Conservation (phyloP, 164 flowering plant species). For the Stephania cephalantha region DNA sequence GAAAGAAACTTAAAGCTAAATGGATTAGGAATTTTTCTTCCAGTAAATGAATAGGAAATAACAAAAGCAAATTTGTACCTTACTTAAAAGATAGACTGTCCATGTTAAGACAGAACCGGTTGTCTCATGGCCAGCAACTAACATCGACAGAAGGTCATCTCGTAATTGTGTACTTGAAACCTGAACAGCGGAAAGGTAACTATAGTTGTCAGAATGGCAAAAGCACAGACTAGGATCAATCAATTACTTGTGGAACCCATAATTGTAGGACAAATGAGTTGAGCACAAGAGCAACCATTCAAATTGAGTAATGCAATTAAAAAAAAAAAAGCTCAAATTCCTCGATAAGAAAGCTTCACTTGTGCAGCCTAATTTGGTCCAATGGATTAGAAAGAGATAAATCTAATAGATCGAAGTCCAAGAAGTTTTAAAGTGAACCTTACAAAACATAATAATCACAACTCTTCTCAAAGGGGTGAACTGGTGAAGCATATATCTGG, state of each 20-base stretch:
- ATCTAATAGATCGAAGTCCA: not conserved
- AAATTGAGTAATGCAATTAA: not conserved
- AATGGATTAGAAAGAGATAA: not conserved
- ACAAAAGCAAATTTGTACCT: conserved; percentile 41
- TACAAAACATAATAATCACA: not conserved
- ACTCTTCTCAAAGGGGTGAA: not conserved
- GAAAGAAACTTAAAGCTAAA: not conserved
- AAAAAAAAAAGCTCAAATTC: not conserved
- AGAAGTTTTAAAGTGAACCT: not conserved
- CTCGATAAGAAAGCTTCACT: not conserved
- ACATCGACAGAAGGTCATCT: conserved; percentile 92
- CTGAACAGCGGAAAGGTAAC: conserved; percentile 24
- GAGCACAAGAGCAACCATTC: not conserved
- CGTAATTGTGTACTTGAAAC: conserved; percentile 82
- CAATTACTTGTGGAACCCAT: not conserved
- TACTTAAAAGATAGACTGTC: conserved; percentile 87
- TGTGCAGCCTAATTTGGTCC: not conserved
- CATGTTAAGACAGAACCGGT: conserved; percentile 95
- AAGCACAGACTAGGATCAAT: not conserved
- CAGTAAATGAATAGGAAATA: not conserved
- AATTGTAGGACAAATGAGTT: not conserved
- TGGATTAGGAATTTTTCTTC: not conserved
- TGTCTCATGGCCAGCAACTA: conserved; percentile 97
- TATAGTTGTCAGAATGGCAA: not conserved
- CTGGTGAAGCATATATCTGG: not conserved